A percentile compares a stretch with the other conserved stretches of the same genome.
Evolutionary conservation across 768 basidiomycete genomes (phyloP).

Genomic region (Cubamyces lactineus): DNA sequence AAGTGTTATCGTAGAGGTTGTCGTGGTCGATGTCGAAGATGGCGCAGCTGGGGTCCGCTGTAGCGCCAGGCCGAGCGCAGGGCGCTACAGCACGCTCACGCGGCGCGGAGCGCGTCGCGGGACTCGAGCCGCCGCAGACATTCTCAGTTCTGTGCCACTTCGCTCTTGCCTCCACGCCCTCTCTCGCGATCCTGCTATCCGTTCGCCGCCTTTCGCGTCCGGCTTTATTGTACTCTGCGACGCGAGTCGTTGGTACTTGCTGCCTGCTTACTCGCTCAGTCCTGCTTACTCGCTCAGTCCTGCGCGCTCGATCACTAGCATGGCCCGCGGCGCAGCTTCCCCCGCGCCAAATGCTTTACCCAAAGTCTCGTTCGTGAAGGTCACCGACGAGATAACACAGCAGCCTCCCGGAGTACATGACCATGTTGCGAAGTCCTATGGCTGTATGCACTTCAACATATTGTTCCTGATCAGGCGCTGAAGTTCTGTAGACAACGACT

Average conservation of each 20-base stretch:
- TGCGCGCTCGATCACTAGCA: constrained; percentile 18
- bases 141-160: neutral
- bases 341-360: constrained; percentile 52
- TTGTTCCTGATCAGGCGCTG: neutral
- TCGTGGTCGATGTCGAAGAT: constrained; percentile 25
- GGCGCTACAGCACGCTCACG: neutral
- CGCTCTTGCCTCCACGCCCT: constrained; percentile 1
- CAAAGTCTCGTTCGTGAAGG: constrained; percentile 66
- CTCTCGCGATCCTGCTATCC: neutral
- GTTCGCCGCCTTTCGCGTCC: neutral
- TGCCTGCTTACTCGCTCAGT: neutral
- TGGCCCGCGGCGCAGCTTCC: constrained; percentile 45
- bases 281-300: neutral
- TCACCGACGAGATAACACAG: constrained; percentile 64
- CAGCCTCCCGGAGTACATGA: constrained; percentile 68
- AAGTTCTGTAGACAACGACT: constrained; percentile 56
- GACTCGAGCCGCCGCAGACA: neutral
- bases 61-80: neutral
- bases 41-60: constrained; percentile 7
- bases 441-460: constrained; percentile 56
- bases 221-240: neutral
- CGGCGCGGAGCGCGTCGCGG: constrained; percentile 12
- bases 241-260: neutral
- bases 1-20: constrained; percentile 13
- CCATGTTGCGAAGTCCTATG: constrained; percentile 64